phyloP scores from a whole-genome alignment of 805 yeast species.

The Pichia californica region DNA sequence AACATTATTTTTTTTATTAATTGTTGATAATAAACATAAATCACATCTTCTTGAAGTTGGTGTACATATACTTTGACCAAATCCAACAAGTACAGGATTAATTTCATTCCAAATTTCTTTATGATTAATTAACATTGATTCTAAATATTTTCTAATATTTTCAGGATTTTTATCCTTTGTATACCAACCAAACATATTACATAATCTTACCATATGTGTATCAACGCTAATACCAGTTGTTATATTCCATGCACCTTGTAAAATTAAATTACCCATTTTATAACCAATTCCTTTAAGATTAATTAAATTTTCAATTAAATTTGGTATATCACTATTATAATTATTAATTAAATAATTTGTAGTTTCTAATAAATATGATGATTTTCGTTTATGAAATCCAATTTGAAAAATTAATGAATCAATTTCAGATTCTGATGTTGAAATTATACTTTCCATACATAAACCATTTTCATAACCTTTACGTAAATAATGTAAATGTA shows the following conservation, averaged over 20 bases:
- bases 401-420: slow-evolving; percentile 69
- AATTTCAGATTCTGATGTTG: slow-evolving; percentile 46
- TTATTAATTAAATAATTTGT: slow-evolving; percentile 44
- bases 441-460: slow-evolving; percentile 46
- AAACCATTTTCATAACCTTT: slow-evolving; percentile 44
- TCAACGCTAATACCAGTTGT: slow-evolving; percentile 89
- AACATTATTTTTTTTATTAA: slow-evolving; percentile 20
- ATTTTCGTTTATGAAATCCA: slow-evolving; percentile 82
- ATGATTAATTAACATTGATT: slow-evolving; percentile 61
- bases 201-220: slow-evolving; percentile 78
- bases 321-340: slow-evolving; percentile 67
- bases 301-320: slow-evolving; percentile 55
- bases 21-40: slow-evolving; percentile 43
- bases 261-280: slow-evolving; percentile 80
- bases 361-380: slow-evolving; percentile 59
- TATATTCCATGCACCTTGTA: slow-evolving; percentile 78
- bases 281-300: slow-evolving; percentile 91
- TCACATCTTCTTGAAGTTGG: slow-evolving; percentile 70
- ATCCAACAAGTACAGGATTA: slow-evolving; percentile 84
- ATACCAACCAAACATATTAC: slow-evolving; percentile 80
- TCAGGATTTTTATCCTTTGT: slow-evolving; percentile 57
- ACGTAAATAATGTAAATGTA: slow-evolving; percentile 43
- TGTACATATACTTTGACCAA: slow-evolving; percentile 84
- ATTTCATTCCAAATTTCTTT: slow-evolving; percentile 71
- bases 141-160: slow-evolving; percentile 58